phyloP scores from a whole-genome alignment of 2,329 filamentous ascomycete genomes.

The Ceratocystis albifundus region DNA sequence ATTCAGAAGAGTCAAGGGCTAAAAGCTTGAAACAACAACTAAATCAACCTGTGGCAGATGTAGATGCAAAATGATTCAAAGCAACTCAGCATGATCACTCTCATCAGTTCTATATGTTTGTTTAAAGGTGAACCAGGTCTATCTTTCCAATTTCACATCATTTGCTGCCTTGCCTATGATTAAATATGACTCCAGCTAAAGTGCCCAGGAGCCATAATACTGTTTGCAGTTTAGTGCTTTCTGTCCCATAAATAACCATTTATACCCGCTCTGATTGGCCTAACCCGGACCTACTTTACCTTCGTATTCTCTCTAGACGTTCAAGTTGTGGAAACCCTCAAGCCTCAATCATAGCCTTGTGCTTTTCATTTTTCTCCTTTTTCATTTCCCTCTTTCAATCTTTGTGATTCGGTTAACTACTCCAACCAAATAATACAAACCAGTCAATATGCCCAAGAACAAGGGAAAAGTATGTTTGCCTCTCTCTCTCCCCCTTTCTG shows the following conservation, averaged over 20 bases:
- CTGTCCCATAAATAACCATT: background rate
- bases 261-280: constrained; percentile 4
- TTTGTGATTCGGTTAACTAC: background rate
- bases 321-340: constrained; percentile 12
- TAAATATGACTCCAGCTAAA: background rate
- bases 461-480: constrained; percentile 77
- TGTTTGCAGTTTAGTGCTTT: background rate
- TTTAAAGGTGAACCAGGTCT: too few species aligned
- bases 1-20: background rate
- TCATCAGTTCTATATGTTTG: too few species aligned
- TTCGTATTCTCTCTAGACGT: background rate
- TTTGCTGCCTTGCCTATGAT: background rate
- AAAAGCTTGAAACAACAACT: too few species aligned
- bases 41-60: too few species aligned
- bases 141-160: background rate
- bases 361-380: constrained; percentile 1
- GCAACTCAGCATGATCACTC: too few species aligned
- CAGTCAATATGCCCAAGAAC: constrained; percentile 81
- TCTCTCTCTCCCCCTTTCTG: background rate
- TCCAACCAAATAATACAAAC: constrained; percentile 1
- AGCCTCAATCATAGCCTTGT: constrained; percentile 5
- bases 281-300: background rate
- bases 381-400: background rate
- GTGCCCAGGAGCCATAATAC: background rate
- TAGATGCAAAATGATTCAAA: too few species aligned